Conservation (phyloP, 345 rosid species). For the Physaria fendleri region DNA sequence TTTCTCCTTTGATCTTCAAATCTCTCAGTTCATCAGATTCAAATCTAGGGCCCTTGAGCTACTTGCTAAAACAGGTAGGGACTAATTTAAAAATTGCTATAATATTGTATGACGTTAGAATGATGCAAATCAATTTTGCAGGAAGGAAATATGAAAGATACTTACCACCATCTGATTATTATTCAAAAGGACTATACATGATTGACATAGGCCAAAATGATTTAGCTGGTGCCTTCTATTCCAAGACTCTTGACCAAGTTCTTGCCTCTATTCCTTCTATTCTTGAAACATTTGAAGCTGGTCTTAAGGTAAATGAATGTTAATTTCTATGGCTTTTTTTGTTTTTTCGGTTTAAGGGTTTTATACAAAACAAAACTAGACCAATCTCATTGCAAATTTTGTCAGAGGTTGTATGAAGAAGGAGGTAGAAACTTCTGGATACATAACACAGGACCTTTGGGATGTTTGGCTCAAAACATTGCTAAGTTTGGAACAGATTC, state of each 20-base stretch:
- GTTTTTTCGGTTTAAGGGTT: not conserved
- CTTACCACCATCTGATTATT: constrained; percentile 64
- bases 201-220: constrained; percentile 96
- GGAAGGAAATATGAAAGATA: constrained; percentile 50
- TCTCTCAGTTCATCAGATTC: constrained; percentile 75
- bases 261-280: constrained; percentile 64
- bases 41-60: constrained; percentile 60
- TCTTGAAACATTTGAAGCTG: constrained; percentile 65
- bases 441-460: constrained; percentile 93
- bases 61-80: constrained; percentile 40
- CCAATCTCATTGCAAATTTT: not conserved
- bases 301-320: constrained; percentile 38
- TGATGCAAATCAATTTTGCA: constrained; percentile 22
- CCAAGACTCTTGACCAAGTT: constrained; percentile 76
- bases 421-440: constrained; percentile 91
- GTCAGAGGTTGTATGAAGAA: constrained; percentile 66
- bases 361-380: not conserved
- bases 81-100: not conserved
- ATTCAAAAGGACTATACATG: constrained; percentile 67
- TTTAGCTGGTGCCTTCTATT: constrained; percentile 91
- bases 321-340: not conserved
- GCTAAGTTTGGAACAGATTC: constrained; percentile 79
- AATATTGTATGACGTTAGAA: constrained; percentile 1
- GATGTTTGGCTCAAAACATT: constrained; percentile 87
- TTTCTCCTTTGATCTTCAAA: constrained; percentile 70